Percentiles rank a stretch among this genome's conserved stretches.
Conservation (phyloP, 2,329 filamentous ascomycete genomes). For the Didymella sp. region DNA sequence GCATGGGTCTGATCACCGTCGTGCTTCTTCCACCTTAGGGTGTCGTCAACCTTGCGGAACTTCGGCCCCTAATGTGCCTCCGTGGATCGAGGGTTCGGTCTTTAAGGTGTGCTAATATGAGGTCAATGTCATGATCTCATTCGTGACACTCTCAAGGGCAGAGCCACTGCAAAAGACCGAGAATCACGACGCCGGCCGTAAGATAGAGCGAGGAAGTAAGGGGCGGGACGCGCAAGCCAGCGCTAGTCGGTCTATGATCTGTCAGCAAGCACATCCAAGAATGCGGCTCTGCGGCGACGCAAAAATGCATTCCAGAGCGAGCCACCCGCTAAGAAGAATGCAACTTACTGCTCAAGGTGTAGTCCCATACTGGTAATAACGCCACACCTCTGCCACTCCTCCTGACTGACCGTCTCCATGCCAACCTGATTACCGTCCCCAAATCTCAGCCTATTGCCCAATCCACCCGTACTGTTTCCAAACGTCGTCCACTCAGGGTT, state of each 20-base stretch:
- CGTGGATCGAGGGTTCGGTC: no score
- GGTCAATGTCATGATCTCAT: no score
- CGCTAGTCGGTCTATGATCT: slow-evolving; percentile 3
- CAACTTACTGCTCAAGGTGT: slow-evolving; percentile 42
- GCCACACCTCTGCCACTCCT: slow-evolving; percentile 34
- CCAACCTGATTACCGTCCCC: slow-evolving; percentile 36
- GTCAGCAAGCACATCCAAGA: slow-evolving; percentile 5
- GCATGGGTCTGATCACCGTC: no score
- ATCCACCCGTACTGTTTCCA: slow-evolving; percentile 3
- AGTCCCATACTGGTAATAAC: slow-evolving; percentile 37
- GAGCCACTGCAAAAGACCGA: slow-evolving; percentile 9
- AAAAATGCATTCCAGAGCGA: neutral
- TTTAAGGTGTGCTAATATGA: no score
- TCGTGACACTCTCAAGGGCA: slow-evolving; percentile 2
- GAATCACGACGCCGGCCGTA: neutral
- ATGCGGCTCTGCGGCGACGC: slow-evolving; percentile 4
- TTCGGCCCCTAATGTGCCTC: no score
- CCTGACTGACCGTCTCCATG: slow-evolving; percentile 38
- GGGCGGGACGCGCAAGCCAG: slow-evolving; percentile 4
- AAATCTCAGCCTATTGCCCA: slow-evolving; percentile 37
- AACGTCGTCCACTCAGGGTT: slow-evolving; percentile 39
- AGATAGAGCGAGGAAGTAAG: slow-evolving; percentile 12
- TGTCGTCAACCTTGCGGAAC: no score
- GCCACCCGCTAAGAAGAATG: neutral
- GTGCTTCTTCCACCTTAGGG: no score